Evolutionary conservation across 352 stramenopile genomes (phyloP).

Genomic region (Elongisporangium undulatum): DNA sequence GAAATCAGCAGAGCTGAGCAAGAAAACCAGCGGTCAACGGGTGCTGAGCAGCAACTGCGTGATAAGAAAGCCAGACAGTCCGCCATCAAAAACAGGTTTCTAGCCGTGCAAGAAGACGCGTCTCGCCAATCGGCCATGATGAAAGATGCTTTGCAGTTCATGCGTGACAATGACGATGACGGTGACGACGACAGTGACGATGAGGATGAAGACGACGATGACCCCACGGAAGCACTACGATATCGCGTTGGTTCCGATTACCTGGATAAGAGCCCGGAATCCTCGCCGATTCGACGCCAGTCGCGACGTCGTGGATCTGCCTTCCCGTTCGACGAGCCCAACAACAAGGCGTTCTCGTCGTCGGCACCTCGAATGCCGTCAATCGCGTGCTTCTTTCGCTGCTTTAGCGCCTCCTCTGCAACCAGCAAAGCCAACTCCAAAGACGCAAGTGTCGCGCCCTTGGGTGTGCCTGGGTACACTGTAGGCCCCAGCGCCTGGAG

Average conservation of each 20-base stretch:
- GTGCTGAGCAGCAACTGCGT: conserved; percentile 30
- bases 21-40: conserved; percentile 27
- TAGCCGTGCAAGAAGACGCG: conserved; percentile 43
- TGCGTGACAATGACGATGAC: conserved; percentile 15
- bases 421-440: conserved; percentile 7
- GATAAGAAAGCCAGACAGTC: conserved; percentile 33
- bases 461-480: conserved; percentile 40
- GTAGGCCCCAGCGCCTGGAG: conserved; percentile 32
- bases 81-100: conserved; percentile 46
- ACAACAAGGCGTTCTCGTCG: conserved; percentile 19
- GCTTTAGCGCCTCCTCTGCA: conserved; percentile 15
- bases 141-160: conserved; percentile 36
- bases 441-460: conserved; percentile 16
- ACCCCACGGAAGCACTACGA: conserved; percentile 3
- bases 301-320: not conserved
- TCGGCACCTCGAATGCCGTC: too few species aligned
- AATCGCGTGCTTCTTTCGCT: conserved; percentile 26
- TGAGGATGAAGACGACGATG: conserved; percentile 6
- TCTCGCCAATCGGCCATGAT: conserved; percentile 41
- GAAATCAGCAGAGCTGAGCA: conserved; percentile 22
- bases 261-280: conserved; percentile 60
- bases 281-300: conserved; percentile 62
- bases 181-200: conserved; percentile 15
- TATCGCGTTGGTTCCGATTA: conserved; percentile 27
- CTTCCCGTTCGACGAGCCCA: conserved; percentile 27